A percentile compares a stretch with the other conserved stretches of the same genome.
These are phyloP conservation scores for Lentinula boryana DNA, from an alignment of 768 basidiomycete genomes.

Conservation along the genomic window DNA sequence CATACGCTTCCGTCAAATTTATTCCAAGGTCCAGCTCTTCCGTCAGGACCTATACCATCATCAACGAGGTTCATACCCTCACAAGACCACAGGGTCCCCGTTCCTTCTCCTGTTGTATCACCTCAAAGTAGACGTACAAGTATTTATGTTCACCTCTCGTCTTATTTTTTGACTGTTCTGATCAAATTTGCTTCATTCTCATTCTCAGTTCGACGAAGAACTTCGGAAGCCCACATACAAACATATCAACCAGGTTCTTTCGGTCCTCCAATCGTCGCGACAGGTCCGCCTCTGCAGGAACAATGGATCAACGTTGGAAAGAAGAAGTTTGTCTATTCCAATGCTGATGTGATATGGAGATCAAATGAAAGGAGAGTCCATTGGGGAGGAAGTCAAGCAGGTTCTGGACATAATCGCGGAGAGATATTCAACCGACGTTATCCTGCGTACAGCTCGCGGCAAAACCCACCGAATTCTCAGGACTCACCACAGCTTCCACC, in stretches of 20 bases:
- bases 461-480: background rate
- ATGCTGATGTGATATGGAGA: slow-evolving; percentile 1
- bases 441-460: background rate
- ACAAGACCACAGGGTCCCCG: background rate
- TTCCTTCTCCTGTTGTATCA: background rate
- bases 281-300: background rate
- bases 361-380: background rate
- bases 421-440: background rate
- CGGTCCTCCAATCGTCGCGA: background rate
- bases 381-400: background rate
- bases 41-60: background rate
- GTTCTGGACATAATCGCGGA: background rate
- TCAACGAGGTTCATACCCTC: background rate
- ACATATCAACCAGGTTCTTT: background rate
- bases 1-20: background rate
- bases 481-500: background rate
- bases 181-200: background rate
- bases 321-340: background rate
- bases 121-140: background rate
- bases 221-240: background rate
- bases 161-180: background rate
- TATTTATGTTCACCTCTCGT: background rate
- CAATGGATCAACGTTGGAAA: background rate
- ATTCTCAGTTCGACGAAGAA: background rate
- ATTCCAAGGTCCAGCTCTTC: background rate